phyloP scores from a whole-genome alignment of 805 yeast species.

The Yamadazyma insecticola region DNA sequence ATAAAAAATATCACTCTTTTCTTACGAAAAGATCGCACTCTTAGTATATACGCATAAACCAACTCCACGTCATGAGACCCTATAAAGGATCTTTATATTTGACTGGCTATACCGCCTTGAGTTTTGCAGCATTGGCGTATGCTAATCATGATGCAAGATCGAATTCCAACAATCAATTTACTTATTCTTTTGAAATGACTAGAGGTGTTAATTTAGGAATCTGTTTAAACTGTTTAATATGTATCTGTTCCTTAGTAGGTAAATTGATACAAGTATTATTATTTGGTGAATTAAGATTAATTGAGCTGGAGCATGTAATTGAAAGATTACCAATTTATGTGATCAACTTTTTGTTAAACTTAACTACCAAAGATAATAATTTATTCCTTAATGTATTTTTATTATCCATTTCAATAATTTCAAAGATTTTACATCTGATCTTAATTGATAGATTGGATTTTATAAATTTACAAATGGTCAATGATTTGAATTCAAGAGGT shows the following conservation, averaged over 20 bases:
- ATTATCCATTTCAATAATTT: conserved; percentile 23
- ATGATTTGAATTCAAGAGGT: conserved; percentile 15
- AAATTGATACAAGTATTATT: conserved; percentile 47
- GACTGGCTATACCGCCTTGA: conserved; percentile 15
- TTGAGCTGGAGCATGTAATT: conserved; percentile 65
- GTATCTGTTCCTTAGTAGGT: conserved; percentile 16
- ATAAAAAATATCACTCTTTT: no score
- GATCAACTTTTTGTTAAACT: conserved; percentile 51
- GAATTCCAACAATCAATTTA: conserved; percentile 17
- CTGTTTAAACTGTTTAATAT: conserved; percentile 21
- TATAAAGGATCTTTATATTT: conserved; percentile 13
- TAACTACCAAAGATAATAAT: conserved; percentile 64
- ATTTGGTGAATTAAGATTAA: conserved; percentile 70
- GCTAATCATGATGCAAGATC: conserved; percentile 18
- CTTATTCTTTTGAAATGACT: conserved; percentile 24
- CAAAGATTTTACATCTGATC: conserved; percentile 77
- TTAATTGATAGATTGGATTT: conserved; percentile 49
- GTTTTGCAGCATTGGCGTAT: conserved; percentile 16
- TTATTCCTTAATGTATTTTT: conserved; percentile 46
- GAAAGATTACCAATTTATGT: conserved; percentile 32
- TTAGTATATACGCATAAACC: conserved; percentile 2
- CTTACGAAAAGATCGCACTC: no score
- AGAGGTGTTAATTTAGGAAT: conserved; percentile 26
- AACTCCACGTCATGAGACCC: conserved; percentile 8
- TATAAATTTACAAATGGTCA: conserved; percentile 23